Base-by-base conservation (phyloP, 2,329 filamentous ascomycete species). In the Verticillium zaregamsianum region DNA sequence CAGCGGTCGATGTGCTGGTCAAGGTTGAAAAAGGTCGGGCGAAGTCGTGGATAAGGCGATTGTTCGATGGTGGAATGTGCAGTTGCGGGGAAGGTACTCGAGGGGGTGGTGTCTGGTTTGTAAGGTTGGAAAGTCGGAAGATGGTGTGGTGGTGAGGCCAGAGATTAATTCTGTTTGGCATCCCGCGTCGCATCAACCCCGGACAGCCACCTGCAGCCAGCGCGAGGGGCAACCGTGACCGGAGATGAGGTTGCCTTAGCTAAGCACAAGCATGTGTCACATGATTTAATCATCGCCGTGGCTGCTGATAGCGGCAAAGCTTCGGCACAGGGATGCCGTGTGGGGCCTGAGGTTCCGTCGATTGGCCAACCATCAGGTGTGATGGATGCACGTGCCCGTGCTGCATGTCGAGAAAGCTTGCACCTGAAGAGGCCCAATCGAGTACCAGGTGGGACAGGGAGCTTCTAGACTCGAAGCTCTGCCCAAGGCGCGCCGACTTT, bases 151-250 rank as follows among this genome's bases (percentile, higher is more conserved):
- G 45, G 45, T 49, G 45, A 49, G 45, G 45, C 45, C 45, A 49
- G 45, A 49, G 45, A 49, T 49, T 49, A 49, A 49, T 49, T 49
- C 57, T 58, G 23, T 40, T 58, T 49, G 40, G 57, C 23, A 45
- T 40, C 32, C 56, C 57, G 57, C 57, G 57, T 58, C 57, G 57
- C 57, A 49, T 49, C 57, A 49, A 49, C n/a, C 23, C 57, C 45
- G 45, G 45, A 49, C 45, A 49, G 45, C 45, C 45, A 49, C 45
- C 45, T 49, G 45, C 45, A 49, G 56, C 15, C 37, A 58, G 31
- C 39, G 25, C 57, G 57, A 58, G 57, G 57, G 57, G 57, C 57
- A 58, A 49, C 37, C 57, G 57, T 31, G 57, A 58, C 57, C 35
- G 57, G 57, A 58, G 57, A 49, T 49, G 45, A 49, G 45, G 12